These are phyloP conservation scores for Keithomyces neogunnii DNA, from an alignment of 2,329 filamentous ascomycete genomes.

Conservation along the genomic window DNA sequence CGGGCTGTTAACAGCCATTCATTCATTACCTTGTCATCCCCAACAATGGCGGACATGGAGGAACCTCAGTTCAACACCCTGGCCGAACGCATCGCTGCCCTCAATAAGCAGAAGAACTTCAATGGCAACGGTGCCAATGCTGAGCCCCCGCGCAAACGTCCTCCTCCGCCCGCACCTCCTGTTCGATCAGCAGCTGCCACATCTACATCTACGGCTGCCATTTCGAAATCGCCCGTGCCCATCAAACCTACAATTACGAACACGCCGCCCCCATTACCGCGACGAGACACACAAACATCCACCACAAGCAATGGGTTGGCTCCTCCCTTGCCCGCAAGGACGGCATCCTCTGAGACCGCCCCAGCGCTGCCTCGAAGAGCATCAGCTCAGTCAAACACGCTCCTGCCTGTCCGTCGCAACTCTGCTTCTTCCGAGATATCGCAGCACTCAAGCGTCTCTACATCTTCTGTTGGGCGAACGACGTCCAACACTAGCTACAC, in stretches of 20 bases:
- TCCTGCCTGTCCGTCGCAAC: constrained; percentile 36
- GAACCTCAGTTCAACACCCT: constrained; percentile 54
- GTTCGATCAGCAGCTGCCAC: constrained; percentile 29
- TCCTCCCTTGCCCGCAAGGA: constrained; percentile 25
- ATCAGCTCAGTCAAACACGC: constrained; percentile 29
- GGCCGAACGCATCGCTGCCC: constrained; percentile 54
- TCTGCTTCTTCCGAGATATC: constrained; percentile 53
- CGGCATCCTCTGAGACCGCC: constrained; percentile 28
- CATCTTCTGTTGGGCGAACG: constrained; percentile 37
- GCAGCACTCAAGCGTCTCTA: constrained; percentile 44
- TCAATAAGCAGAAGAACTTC: constrained; percentile 55
- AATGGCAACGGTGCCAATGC: constrained; percentile 19
- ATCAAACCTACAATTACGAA: constrained; percentile 29
- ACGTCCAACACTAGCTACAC: constrained; percentile 39
- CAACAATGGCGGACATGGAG: constrained; percentile 49
- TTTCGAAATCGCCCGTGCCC: constrained; percentile 23
- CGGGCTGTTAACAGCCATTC: neutral
- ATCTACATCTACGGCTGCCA: constrained; percentile 10
- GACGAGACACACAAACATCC: constrained; percentile 17
- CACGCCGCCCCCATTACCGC: constrained; percentile 27
- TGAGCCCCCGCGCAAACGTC: constrained; percentile 33
- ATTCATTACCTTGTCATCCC: neutral
- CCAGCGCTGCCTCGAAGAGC: constrained; percentile 42
- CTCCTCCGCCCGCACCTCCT: constrained; percentile 30
- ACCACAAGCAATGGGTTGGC: constrained; percentile 5